Evolutionary conservation across 2,329 filamentous ascomycete species (phyloP).

Genomic region (Verticillium nubilum): DNA sequence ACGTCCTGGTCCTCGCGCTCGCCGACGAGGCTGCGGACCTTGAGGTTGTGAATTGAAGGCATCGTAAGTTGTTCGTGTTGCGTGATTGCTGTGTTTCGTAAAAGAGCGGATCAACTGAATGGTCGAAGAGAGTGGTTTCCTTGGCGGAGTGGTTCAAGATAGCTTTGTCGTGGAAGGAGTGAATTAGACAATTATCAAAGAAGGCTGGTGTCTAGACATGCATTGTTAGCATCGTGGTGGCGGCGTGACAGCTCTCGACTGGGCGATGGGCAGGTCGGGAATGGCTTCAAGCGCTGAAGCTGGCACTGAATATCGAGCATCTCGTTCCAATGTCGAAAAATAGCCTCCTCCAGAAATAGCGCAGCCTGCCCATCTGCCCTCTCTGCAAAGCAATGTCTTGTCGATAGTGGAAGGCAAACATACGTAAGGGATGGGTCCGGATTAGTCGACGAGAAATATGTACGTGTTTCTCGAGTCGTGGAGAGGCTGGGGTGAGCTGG

Average conservation of each 20-base stretch:
- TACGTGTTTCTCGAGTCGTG: slow-evolving; percentile 1
- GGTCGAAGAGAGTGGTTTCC: slow-evolving; percentile 3
- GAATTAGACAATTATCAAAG: neutral
- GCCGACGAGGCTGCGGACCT: slow-evolving; percentile 38
- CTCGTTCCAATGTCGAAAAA: neutral
- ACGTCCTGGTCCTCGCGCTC: slow-evolving; percentile 30
- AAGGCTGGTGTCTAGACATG: neutral
- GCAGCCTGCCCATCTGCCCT: neutral
- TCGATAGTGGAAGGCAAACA: neutral
- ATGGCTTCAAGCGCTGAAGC: neutral
- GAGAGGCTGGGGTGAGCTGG: slow-evolving; percentile 8
- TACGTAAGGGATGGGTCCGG: slow-evolving; percentile 3
- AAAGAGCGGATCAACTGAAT: slow-evolving; percentile 2
- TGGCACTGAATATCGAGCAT: neutral
- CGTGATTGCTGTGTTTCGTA: neutral
- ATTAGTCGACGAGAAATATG: slow-evolving; percentile 1
- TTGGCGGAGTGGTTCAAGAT: slow-evolving; percentile 1
- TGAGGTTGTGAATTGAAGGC: slow-evolving; percentile 30
- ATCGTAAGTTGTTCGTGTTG: slow-evolving; percentile 20
- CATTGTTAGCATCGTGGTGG: neutral
- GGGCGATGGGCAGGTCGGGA: neutral
- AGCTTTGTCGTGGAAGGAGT: neutral
- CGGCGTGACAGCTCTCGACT: neutral
- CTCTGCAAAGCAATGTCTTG: neutral
- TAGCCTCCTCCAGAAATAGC: neutral